Conservation (phyloP, 768 basidiomycete genomes). For the Fomitopsis serialis region DNA sequence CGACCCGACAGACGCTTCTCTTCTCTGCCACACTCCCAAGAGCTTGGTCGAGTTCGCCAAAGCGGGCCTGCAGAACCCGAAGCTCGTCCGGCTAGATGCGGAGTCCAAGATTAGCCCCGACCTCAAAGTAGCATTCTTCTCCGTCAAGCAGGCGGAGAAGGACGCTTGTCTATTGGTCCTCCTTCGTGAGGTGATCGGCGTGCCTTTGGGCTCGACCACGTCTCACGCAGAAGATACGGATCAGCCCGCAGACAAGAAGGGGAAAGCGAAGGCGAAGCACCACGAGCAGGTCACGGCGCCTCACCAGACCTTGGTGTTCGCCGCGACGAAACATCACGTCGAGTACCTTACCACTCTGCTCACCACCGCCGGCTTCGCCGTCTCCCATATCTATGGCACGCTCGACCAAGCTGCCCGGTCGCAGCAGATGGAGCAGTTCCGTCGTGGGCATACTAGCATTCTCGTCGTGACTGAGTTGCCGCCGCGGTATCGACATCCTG, state of each 20-base stretch:
- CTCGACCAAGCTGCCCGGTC: slow-evolving; percentile 89
- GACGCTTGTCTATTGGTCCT: slow-evolving; percentile 84
- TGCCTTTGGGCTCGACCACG: slow-evolving; percentile 49
- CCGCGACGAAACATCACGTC: slow-evolving; percentile 97
- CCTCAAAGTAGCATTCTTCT: slow-evolving; percentile 91
- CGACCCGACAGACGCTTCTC: slow-evolving; percentile 84
- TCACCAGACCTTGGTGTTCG: slow-evolving; percentile 92
- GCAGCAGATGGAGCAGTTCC: slow-evolving; percentile 88
- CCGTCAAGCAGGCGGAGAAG: slow-evolving; percentile 88
- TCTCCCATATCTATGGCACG: slow-evolving; percentile 93
- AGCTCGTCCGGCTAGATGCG: slow-evolving; percentile 92
- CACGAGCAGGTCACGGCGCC: slow-evolving; percentile 51
- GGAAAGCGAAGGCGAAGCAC: slow-evolving; percentile 42
- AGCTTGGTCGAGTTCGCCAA: slow-evolving; percentile 98
- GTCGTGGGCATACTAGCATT: slow-evolving; percentile 70
- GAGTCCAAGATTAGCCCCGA: slow-evolving; percentile 95
- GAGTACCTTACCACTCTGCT: slow-evolving; percentile 86
- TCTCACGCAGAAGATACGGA: slow-evolving; percentile 24
- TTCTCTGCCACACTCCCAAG: slow-evolving; percentile 97
- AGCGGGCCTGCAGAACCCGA: slow-evolving; percentile 89
- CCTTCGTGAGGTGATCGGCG: slow-evolving; percentile 81
- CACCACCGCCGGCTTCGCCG: slow-evolving; percentile 74
- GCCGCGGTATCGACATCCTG: slow-evolving; percentile 99
- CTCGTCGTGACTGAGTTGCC: slow-evolving; percentile 98
- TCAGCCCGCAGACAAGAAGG: slow-evolving; percentile 31